These are phyloP conservation scores for Arxiozyma slooffiae DNA, from an alignment of 1,139 yeast species.

Conservation along the genomic window DNA sequence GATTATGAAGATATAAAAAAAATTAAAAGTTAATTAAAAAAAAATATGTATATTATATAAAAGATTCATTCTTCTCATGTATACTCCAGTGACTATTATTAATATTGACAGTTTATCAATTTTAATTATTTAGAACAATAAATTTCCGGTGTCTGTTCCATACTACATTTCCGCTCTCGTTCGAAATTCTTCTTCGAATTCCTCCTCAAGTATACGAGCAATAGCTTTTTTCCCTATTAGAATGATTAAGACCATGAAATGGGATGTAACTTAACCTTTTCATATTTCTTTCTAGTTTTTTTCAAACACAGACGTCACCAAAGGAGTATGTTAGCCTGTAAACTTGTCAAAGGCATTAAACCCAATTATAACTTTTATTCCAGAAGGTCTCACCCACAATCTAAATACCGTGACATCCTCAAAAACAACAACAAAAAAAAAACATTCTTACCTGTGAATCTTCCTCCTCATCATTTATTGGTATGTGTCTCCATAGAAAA, in stretches of 20 bases:
- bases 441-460: constrained; percentile 15
- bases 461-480: constrained; percentile 6
- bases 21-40: not conserved
- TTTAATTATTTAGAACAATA: not conserved
- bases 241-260: constrained; percentile 9
- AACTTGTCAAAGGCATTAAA: constrained; percentile 14
- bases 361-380: constrained; percentile 26
- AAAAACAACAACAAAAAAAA: constrained; percentile 23
- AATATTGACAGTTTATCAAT: too few species aligned
- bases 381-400: constrained; percentile 21
- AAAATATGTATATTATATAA: not conserved
- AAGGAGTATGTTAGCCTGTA: constrained; percentile 9
- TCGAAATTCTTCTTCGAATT: constrained; percentile 5
- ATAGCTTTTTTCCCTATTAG: constrained; percentile 4
- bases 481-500: constrained; percentile 14
- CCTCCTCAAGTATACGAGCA: constrained; percentile 3
- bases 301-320: constrained; percentile 12
- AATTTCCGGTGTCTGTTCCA: not conserved
- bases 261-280: constrained; percentile 24
- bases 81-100: too few species aligned
- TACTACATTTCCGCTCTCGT: not conserved
- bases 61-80: not conserved
- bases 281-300: constrained; percentile 19
- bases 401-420: constrained; percentile 27
- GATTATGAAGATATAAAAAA: not conserved